phyloP scores from a whole-genome alignment of 2,329 filamentous ascomycete genomes.

The Rhynchosporium secalis region DNA sequence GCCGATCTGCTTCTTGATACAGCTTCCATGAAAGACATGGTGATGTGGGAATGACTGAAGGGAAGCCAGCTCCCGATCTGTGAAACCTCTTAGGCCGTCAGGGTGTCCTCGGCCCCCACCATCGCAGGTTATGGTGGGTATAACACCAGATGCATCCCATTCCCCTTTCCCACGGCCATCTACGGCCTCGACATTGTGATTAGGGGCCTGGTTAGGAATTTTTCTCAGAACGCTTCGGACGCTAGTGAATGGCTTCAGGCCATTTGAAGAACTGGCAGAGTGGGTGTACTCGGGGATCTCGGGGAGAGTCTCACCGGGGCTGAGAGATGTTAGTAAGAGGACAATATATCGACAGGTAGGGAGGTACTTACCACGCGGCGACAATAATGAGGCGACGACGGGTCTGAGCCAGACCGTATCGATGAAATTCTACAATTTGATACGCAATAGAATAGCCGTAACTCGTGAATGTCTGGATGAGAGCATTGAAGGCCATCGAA shows the following conservation, averaged over 20 bases:
- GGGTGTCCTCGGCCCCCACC: slow-evolving; percentile 63
- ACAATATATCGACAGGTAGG: not conserved
- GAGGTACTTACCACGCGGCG: slow-evolving; percentile 44
- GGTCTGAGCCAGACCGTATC: slow-evolving; percentile 39
- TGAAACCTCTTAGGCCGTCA: slow-evolving; percentile 61
- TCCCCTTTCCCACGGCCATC: not conserved
- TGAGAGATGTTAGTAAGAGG: slow-evolving; percentile 30
- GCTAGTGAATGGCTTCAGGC: slow-evolving; percentile 46
- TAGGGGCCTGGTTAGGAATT: slow-evolving; percentile 42
- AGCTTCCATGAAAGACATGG: slow-evolving; percentile 55
- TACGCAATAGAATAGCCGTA: slow-evolving; percentile 69
- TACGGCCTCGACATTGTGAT: slow-evolving; percentile 37
- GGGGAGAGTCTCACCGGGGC: slow-evolving; percentile 69
- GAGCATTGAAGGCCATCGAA: slow-evolving; percentile 23
- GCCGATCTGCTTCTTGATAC: slow-evolving; percentile 66
- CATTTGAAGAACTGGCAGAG: slow-evolving; percentile 41
- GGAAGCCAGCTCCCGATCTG: slow-evolving; percentile 62
- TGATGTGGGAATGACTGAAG: slow-evolving; percentile 67
- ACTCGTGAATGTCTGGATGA: slow-evolving; percentile 64
- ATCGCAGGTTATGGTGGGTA: slow-evolving; percentile 61
- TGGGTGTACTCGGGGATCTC: slow-evolving; percentile 64
- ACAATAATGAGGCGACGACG: slow-evolving; percentile 52
- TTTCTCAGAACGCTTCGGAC: slow-evolving; percentile 40
- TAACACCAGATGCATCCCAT: slow-evolving; percentile 49
- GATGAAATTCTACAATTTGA: slow-evolving; percentile 55